phyloP scores from a whole-genome alignment of 75 land plant species.

The Adiantum capillusveneris region DNA sequence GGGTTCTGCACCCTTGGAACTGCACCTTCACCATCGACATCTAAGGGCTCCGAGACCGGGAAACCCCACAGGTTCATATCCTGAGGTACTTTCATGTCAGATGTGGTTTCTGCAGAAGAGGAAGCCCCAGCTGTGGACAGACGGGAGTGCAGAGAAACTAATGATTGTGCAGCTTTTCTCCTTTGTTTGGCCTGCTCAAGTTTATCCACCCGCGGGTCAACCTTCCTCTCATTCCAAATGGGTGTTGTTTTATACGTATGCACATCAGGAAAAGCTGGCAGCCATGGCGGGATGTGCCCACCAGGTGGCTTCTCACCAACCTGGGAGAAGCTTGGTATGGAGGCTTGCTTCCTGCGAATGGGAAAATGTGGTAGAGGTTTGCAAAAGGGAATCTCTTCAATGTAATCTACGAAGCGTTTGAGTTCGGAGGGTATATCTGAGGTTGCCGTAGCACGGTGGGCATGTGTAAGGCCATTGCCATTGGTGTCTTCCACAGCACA shows the following conservation, averaged over 20 bases:
- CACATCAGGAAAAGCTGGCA: slow-evolving; percentile 72
- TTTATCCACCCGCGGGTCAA: slow-evolving; percentile 35
- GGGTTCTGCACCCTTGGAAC: slow-evolving; percentile 7
- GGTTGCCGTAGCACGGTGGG: background rate
- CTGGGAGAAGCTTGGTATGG: slow-evolving; percentile 44
- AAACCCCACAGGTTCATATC: too few species aligned
- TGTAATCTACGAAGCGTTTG: slow-evolving; percentile 26
- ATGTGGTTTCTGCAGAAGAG: background rate
- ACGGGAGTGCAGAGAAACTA: slow-evolving; percentile 46
- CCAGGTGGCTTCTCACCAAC: slow-evolving; percentile 46
- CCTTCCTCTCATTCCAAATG: slow-evolving; percentile 41
- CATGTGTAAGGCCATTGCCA: slow-evolving; percentile 14
- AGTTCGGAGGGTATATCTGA: slow-evolving; percentile 20
- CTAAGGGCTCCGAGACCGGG: too few species aligned
- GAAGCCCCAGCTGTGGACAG: slow-evolving; percentile 22
- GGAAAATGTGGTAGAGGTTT: slow-evolving; percentile 60
- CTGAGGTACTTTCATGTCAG: too few species aligned
- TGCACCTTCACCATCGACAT: slow-evolving; percentile 5
- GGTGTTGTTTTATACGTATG: slow-evolving; percentile 54
- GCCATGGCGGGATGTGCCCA: slow-evolving; percentile 71
- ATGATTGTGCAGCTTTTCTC: slow-evolving; percentile 56
- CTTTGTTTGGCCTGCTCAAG: slow-evolving; percentile 57
- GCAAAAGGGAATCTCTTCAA: slow-evolving; percentile 67
- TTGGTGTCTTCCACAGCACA: slow-evolving; percentile 70
- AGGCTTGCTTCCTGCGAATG: slow-evolving; percentile 30